Evolutionary conservation across 2,329 filamentous ascomycete genomes (phyloP).

Genomic region (Cytospora piceicola): DNA sequence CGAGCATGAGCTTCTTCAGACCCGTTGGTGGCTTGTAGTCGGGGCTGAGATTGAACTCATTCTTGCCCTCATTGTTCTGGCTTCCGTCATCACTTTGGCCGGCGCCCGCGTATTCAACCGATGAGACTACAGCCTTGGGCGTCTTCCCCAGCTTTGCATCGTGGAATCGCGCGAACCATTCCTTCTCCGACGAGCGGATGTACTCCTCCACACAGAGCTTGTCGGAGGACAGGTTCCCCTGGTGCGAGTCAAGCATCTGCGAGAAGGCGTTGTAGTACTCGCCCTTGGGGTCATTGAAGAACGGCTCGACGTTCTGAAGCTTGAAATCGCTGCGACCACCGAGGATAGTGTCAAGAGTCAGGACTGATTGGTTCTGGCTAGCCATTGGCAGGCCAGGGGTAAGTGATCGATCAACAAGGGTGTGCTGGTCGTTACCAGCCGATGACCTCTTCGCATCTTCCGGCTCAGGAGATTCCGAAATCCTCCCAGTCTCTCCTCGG

Average conservation of each 20-base stretch:
- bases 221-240: constrained; percentile 59
- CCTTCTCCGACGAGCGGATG: constrained; percentile 66
- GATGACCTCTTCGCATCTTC: constrained; percentile 28
- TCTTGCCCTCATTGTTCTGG: constrained; percentile 32
- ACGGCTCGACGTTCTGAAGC: constrained; percentile 68
- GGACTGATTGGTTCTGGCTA: constrained; percentile 34
- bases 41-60: constrained; percentile 59
- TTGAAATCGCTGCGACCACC: constrained; percentile 65
- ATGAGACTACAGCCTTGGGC: constrained; percentile 16
- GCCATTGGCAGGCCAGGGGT: constrained; percentile 8
- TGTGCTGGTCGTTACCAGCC: constrained; percentile 26
- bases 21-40: constrained; percentile 62
- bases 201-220: constrained; percentile 68
- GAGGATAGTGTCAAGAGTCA: constrained; percentile 61
- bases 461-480: constrained; percentile 32
- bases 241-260: constrained; percentile 57
- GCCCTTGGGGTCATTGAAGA: constrained; percentile 67
- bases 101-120: constrained; percentile 18
- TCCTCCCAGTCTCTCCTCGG: constrained; percentile 33
- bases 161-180: constrained; percentile 65
- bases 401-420: background rate
- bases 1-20: constrained; percentile 55
- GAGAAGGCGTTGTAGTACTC: constrained; percentile 64
- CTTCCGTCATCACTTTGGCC: constrained; percentile 31
- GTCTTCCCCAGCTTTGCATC: constrained; percentile 58